A percentile compares a stretch with the other conserved stretches of the same genome.
Evolutionary conservation across 2,329 filamentous ascomycete species (phyloP).

Genomic region (Microsporum canis): DNA sequence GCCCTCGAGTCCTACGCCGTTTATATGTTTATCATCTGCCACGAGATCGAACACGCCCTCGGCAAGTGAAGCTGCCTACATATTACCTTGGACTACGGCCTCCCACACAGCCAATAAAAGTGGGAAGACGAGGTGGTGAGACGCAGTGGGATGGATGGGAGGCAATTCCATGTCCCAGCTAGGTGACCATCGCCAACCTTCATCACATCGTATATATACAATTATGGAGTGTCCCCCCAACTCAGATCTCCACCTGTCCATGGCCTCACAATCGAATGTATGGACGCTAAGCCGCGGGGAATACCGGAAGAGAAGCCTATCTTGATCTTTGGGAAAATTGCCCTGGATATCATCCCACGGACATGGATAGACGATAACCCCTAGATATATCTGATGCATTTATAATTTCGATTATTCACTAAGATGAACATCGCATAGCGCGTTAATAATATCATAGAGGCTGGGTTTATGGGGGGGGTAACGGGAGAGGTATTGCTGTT

Average conservation of each 20-base stretch:
- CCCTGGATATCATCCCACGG: background rate
- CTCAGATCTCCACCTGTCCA: background rate
- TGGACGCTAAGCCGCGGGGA: constrained; percentile 5
- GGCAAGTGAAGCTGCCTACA: background rate
- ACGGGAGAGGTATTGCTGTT: background rate
- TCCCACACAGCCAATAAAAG: background rate
- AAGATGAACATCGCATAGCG: background rate
- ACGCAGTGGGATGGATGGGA: background rate
- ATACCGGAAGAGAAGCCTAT: constrained; percentile 5
- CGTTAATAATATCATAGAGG: background rate
- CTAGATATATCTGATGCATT: constrained; percentile 1
- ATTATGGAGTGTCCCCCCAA: background rate
- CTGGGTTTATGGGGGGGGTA: background rate
- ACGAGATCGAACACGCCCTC: background rate
- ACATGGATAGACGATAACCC: constrained; percentile 3
- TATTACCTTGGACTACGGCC: background rate
- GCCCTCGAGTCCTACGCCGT: background rate
- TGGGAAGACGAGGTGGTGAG: background rate
- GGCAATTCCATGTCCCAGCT: background rate
- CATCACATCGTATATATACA: background rate
- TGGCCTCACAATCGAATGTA: background rate
- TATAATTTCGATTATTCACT: background rate
- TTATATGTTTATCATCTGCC: background rate
- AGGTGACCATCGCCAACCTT: background rate
- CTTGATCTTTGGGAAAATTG: background rate